A percentile compares a stretch with the other conserved stretches of the same genome.
Evolutionary conservation across 1,284 basidiomycete species (phyloP).

Genomic region (Chalciporus sp.): DNA sequence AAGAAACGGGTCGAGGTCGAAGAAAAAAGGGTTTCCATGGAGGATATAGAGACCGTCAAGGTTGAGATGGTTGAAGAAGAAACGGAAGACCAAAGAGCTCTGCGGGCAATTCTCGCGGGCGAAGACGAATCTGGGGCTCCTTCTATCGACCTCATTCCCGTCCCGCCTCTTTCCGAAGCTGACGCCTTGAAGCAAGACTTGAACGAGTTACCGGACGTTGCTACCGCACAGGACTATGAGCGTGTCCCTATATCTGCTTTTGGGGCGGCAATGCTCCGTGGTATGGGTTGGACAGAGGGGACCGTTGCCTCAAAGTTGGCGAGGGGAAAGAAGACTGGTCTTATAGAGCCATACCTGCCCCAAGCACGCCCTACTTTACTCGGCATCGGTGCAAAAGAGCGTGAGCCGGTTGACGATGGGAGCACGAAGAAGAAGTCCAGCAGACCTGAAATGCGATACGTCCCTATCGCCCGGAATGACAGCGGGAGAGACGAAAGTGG

Average conservation of each 20-base stretch:
- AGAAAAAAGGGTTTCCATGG: slow-evolving; percentile 24
- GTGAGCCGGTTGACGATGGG: slow-evolving; percentile 67
- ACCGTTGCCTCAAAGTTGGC: slow-evolving; percentile 57
- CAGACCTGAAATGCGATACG: slow-evolving; percentile 63
- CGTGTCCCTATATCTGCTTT: slow-evolving; percentile 93
- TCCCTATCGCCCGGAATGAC: slow-evolving; percentile 73
- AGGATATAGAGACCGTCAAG: slow-evolving; percentile 27
- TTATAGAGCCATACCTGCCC: slow-evolving; percentile 80
- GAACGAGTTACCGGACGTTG: slow-evolving; percentile 71
- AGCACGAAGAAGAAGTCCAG: slow-evolving; percentile 48
- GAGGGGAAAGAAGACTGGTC: slow-evolving; percentile 53
- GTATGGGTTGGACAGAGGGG: slow-evolving; percentile 96
- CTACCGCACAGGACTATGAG: slow-evolving; percentile 85
- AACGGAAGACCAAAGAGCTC: slow-evolving; percentile 72
- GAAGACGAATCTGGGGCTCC: slow-evolving; percentile 42
- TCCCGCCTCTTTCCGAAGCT: slow-evolving; percentile 64
- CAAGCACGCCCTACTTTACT: slow-evolving; percentile 79
- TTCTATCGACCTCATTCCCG: slow-evolving; percentile 55
- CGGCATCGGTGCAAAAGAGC: slow-evolving; percentile 90
- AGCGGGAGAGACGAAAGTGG: slow-evolving; percentile 33
- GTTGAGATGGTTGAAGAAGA: slow-evolving; percentile 45
- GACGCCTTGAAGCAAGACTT: slow-evolving; percentile 85
- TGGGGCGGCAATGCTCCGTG: slow-evolving; percentile 89
- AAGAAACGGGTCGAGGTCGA: slow-evolving; percentile 38
- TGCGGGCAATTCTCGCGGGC: slow-evolving; percentile 70